Base-by-base conservation (phyloP, 768 basidiomycete genomes). In the Rubroboletus satanas region DNA sequence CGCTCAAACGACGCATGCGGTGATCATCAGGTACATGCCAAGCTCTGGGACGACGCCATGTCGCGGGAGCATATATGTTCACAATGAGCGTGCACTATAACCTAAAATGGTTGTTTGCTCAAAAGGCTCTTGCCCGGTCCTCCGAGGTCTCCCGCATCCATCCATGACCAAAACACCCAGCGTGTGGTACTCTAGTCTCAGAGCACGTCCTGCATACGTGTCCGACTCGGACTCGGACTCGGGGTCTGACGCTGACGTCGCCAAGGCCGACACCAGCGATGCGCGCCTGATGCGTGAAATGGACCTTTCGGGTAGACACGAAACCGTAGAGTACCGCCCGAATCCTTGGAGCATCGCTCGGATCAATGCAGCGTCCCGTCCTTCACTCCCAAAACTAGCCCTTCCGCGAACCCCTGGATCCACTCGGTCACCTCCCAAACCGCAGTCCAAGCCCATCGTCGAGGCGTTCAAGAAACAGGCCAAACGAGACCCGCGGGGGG, bases 281-380 rank as follows among this genome's bases (percentile, higher is more conserved):
- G 59, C 69, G 2, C 63, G 51, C 10, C 60, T 74, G 0, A 46
- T 81, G 45, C 70, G 76, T 2, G 82, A 84, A 23, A 66, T 90
- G 46, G 87, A 90, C 59, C 69, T 90, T 2, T 78, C 84, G 0
- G 63, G 72, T 2, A 75, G 89, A 45, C 71, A 80, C 49, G 89
- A 90, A 50, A 67, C 75, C 32, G 88, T 84, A 1, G 66, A 73
- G 7, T 90, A 83, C 73, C 87, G 82, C 47, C 81, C 87, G 0
- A 91, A 90, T 63, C 90, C 90, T 0, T 92, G 88, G 79, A 82
- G 80, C 52, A 89, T 92, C 52, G 89, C 90, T 4, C 87, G 83
- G 62, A 83, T 88, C 31, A 92, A 92, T 59, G 90, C 89, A 41
- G 80, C 81, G 0, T 74, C 76, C 33, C 80, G 88, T 12, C 15